Evolutionary conservation across 225 moss, liverwort and hornwort genomes (phyloP), one percentile per base, ranked within the genome.

Genomic region (Anthoceros angustus): DNA sequence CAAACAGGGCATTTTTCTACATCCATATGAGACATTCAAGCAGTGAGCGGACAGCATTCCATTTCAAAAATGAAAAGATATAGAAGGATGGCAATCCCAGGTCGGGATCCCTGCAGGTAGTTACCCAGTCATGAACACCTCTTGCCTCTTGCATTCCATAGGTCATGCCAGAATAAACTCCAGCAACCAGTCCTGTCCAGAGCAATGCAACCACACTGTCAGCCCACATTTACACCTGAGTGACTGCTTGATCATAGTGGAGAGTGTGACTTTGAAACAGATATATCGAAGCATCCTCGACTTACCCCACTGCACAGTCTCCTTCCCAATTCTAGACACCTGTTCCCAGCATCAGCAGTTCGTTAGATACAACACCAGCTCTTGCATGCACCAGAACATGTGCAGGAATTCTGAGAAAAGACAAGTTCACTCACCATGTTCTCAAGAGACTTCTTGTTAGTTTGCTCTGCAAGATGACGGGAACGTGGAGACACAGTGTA

Each of bases 81-180:
- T 63, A 12, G 2, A 25, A 24, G 23, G 23, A 15, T 11, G 12
- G 6, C 20, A 21, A 12, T 25, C 12, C 12, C 12, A 25, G 25
- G 16, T 39, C 7, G 7, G 42, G 12, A 23, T 24, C 24, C 6
- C 24, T 39, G 25, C n/a, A 12, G 0, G n/a, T 49, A 46, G 72
- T 4, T 75, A 88, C 88, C 88, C 94, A 95, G 62, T 91, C 90
- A 6, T 86, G 88, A 8, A 88, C 88, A 9, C 94, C 94, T n/a
- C 94, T 84, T 0, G 80, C 90, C 66, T 90, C 94, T 42, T 85
- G 78, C 79, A 95, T 80, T 72, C 94, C 90, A 62, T 95, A 95
- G 0, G 86, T 80, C 75, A 87, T 79, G 23, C 95, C 91, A 0
- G 95, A 82, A 69, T 95, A 95, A 0, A 95, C 84, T 24, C 91